These are phyloP conservation scores for Claviceps cyperi DNA, from an alignment of 2,329 filamentous ascomycete species.

Conservation along the genomic window DNA sequence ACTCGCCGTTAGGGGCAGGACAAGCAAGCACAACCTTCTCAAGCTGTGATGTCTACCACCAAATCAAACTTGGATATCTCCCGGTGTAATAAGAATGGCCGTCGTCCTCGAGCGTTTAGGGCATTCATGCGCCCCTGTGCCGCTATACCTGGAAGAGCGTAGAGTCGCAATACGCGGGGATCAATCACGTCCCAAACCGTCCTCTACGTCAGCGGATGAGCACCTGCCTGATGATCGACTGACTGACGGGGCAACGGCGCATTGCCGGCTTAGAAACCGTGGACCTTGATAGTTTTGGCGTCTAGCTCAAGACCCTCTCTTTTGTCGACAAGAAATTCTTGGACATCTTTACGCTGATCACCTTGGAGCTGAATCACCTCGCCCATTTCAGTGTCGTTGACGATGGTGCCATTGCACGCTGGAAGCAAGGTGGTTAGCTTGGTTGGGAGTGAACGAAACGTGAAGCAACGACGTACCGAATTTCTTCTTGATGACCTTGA, in stretches of 20 bases:
- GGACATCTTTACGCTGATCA: constrained; percentile 97
- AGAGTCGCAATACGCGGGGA: constrained; percentile 14
- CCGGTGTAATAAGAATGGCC: constrained; percentile 14
- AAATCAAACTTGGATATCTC: constrained; percentile 12
- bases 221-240: constrained; percentile 12
- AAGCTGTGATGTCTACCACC: constrained; percentile 1
- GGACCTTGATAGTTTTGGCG: constrained; percentile 91
- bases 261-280: constrained; percentile 33
- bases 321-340: constrained; percentile 94
- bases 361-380: constrained; percentile 99
- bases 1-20: constrained; percentile 4
- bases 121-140: constrained; percentile 19
- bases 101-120: constrained; percentile 12
- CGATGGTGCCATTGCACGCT: constrained; percentile 99
- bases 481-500: constrained; percentile 99
- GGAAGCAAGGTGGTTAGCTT: constrained; percentile 4
- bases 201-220: constrained; percentile 17
- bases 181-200: constrained; percentile 14
- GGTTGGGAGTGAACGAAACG: background rate
- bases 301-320: constrained; percentile 88
- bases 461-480: constrained; percentile 50
- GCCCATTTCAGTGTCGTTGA: constrained; percentile 89
- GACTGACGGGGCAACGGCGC: constrained; percentile 25
- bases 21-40: constrained; percentile 1
- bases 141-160: constrained; percentile 10